Base-by-base conservation (phyloP, 2,329 filamentous ascomycete genomes). In the Xylaria sp. region DNA sequence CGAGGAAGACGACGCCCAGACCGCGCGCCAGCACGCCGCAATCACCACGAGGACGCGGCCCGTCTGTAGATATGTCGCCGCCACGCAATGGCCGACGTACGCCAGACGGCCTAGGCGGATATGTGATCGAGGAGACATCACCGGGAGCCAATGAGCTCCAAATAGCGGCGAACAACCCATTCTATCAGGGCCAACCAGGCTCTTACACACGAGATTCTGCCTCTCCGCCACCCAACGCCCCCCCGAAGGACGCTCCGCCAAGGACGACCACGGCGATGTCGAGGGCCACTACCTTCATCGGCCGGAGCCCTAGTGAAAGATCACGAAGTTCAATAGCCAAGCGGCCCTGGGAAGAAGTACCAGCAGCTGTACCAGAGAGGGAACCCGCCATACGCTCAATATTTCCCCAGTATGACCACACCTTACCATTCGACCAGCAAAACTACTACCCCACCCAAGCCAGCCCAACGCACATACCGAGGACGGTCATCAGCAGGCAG, bases 351-450 rank as follows among this genome's bases (percentile, higher is more conserved):
- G 76, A 75, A 31, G 81, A 82, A 28, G 78, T 80, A 9, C 55
- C 78, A 1, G 55, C 68, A 23, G 67, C 76, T 4, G 72, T 75
- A 25, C 60, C 78, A 71, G 69, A 70, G 31, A 58, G 66, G 2
- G 74, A 76, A 48, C 68, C 81, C 6, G 82, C 86, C 0, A 85
- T 92, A 74, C 86, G 88, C 39, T 94, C 92, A 28, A 94, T 94
- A 74, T 94, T 94, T 74, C 92, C 92, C 8, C 85, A 87, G 36
- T 94, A 94, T 77, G 90, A 94, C 75, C 90, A 89, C 2, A 86
- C 86, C 1, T 77, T 93, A 28, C 84, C 91, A 5, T 85, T 93
- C 2, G 84, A 89, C 64, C 87, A 89, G 66, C 92, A 94, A 76
- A 81, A 88, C 56, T 94, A 94, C 80, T 91, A 86, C 58, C 91